Percentiles rank a stretch among this genome's conserved stretches.
Conservation (phyloP, 306 rosid genomes). For the Pyrus communis region DNA sequence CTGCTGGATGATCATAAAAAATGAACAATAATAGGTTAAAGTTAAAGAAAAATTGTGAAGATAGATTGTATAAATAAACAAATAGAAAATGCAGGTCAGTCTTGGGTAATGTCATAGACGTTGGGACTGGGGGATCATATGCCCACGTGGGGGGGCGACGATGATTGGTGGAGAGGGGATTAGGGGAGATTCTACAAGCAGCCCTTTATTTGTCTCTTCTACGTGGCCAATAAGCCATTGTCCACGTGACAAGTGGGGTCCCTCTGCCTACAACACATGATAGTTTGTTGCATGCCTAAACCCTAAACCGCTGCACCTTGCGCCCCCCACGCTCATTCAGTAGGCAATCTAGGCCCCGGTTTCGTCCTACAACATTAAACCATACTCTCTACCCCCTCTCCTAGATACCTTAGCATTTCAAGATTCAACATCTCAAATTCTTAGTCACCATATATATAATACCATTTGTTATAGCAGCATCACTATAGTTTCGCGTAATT, state of each 20-base stretch:
- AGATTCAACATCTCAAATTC: too few relatives aligned
- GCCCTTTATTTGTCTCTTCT: slow-evolving; percentile 18
- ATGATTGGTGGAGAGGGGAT: slow-evolving; percentile 86
- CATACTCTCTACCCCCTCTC: not conserved
- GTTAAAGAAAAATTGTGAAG: not conserved
- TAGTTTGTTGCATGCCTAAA: not conserved
- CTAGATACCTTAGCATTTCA: too few relatives aligned
- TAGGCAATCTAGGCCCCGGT: not conserved
- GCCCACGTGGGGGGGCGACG: slow-evolving; percentile 74
- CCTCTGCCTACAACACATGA: not conserved
- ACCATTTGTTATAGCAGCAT: too few relatives aligned
- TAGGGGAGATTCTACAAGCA: slow-evolving; percentile 48
- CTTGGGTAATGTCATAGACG: slow-evolving; percentile 1
- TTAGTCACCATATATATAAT: too few relatives aligned
- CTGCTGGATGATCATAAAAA: not conserved
- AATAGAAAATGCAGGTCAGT: not conserved
- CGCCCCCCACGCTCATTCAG: not conserved
- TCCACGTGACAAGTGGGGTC: slow-evolving; percentile 61
- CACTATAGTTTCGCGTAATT: too few relatives aligned
- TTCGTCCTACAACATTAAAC: not conserved
- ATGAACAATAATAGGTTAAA: slow-evolving; percentile 3
- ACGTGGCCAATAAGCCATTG: slow-evolving; percentile 42
- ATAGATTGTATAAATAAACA: not conserved
- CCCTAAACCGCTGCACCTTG: not conserved
- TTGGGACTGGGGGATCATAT: slow-evolving; percentile 25